Evolutionary conservation across 768 basidiomycete species (phyloP).

Genomic region (Rubroboletus satanas): DNA sequence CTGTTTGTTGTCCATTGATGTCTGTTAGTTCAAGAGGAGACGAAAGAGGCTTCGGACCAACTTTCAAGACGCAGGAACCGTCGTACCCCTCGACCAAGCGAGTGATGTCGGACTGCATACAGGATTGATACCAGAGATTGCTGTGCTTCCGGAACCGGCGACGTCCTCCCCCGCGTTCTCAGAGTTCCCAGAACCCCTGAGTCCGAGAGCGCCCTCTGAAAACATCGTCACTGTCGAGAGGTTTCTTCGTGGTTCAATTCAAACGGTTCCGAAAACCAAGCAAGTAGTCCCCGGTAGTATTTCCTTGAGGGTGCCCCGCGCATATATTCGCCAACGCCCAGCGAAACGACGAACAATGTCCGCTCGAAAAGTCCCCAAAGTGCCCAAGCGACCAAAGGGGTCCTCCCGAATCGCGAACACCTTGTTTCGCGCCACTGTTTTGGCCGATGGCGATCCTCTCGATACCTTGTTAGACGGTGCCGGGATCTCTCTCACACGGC

Average conservation of each 20-base stretch:
- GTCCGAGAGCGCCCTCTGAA: background rate
- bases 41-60: constrained; percentile 19
- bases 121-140: constrained; percentile 18
- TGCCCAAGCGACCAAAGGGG: background rate
- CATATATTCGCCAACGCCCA: constrained; percentile 17
- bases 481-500: constrained; percentile 13
- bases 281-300: background rate
- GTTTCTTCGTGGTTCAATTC: constrained; percentile 19
- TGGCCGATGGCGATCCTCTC: constrained; percentile 25
- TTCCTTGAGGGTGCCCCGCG: constrained; percentile 2
- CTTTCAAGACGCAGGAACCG: background rate
- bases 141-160: constrained; percentile 8
- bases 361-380: background rate
- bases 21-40: constrained; percentile 24
- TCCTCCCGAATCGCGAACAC: constrained; percentile 7
- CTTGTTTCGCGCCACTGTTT: constrained; percentile 27
- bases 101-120: background rate
- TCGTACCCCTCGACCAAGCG: background rate
- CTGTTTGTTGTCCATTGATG: background rate
- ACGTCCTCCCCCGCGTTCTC: background rate
- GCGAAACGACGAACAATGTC: background rate
- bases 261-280: background rate
- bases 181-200: background rate
- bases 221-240: constrained; percentile 24
- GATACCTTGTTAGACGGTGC: constrained; percentile 11